phyloP scores from a whole-genome alignment of 306 rosid species.

The Dicorynia guianensis region DNA sequence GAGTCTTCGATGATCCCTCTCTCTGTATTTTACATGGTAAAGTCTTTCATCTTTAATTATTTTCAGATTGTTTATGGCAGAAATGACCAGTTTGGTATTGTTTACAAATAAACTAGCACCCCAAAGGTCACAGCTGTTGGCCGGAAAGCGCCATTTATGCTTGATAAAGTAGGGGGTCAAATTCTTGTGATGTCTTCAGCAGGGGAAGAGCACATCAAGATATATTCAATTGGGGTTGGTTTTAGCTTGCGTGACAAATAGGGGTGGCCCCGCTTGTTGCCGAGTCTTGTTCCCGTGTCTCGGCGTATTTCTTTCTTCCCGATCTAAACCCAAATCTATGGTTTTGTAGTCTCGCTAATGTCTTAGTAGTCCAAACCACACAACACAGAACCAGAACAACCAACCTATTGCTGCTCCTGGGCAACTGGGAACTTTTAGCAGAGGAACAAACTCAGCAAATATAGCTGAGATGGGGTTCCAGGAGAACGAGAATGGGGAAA shows the following conservation, averaged over 20 bases:
- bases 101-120: neutral
- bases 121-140: neutral
- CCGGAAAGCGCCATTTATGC: conserved; percentile 44
- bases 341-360: conserved; percentile 20
- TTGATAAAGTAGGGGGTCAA: conserved; percentile 22
- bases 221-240: conserved; percentile 29
- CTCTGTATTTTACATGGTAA: neutral
- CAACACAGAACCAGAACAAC: neutral
- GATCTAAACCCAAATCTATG: conserved; percentile 49
- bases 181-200: neutral
- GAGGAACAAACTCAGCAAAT: neutral
- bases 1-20: neutral
- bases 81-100: neutral
- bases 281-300: neutral
- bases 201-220: neutral
- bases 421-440: conserved; percentile 3
- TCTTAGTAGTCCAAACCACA: conserved; percentile 23
- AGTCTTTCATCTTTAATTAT: too few species aligned
- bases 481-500: conserved; percentile 59
- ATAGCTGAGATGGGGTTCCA: conserved; percentile 57
- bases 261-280: conserved; percentile 33
- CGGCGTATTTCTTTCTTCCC: conserved; percentile 23
- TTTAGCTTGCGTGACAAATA: conserved; percentile 1
- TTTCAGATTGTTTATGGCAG: neutral
- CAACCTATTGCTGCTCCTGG: conserved; percentile 27